A percentile compares a stretch with the other conserved stretches of the same genome.
Evolutionary conservation across 2,329 filamentous ascomycete genomes (phyloP).

Genomic region (Blastomyces emzantsi): DNA sequence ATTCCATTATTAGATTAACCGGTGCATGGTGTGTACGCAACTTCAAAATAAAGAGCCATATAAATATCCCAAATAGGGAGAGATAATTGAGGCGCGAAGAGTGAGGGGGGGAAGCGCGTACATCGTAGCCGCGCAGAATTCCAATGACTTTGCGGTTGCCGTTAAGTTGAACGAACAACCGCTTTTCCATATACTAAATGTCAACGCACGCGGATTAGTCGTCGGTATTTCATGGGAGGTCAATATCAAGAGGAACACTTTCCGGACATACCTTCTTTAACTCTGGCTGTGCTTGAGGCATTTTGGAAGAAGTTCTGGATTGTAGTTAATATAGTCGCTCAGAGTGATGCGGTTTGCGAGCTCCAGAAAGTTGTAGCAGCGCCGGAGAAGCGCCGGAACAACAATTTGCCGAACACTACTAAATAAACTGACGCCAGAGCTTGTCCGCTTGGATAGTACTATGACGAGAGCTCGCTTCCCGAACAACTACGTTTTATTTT

Average conservation of each 20-base stretch:
- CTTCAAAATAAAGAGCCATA: not conserved
- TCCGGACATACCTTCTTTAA: slow-evolving; percentile 73
- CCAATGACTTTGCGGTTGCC: slow-evolving; percentile 96
- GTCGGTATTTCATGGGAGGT: not conserved
- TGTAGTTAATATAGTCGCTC: not conserved
- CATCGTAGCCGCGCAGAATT: slow-evolving; percentile 90
- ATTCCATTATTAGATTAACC: not conserved
- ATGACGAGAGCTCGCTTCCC: not conserved
- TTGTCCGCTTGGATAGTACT: not conserved
- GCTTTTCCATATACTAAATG: slow-evolving; percentile 92
- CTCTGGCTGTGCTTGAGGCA: slow-evolving; percentile 98
- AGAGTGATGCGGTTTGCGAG: not conserved
- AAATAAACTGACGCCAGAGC: not conserved
- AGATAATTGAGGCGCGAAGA: not conserved
- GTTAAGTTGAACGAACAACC: slow-evolving; percentile 94
- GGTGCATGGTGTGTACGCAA: too few relatives aligned
- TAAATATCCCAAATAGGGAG: not conserved
- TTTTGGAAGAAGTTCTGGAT: slow-evolving; percentile 43
- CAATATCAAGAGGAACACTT: not conserved
- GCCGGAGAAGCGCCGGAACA: slow-evolving; percentile 24
- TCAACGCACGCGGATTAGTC: slow-evolving; percentile 11
- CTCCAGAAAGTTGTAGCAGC: not conserved
- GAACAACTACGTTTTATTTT: not conserved
- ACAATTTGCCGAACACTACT: slow-evolving; percentile 24
- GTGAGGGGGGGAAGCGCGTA: slow-evolving; percentile 38